phyloP scores from a whole-genome alignment of 352 stramenopile species.

The Phytophthora ohioensis region DNA sequence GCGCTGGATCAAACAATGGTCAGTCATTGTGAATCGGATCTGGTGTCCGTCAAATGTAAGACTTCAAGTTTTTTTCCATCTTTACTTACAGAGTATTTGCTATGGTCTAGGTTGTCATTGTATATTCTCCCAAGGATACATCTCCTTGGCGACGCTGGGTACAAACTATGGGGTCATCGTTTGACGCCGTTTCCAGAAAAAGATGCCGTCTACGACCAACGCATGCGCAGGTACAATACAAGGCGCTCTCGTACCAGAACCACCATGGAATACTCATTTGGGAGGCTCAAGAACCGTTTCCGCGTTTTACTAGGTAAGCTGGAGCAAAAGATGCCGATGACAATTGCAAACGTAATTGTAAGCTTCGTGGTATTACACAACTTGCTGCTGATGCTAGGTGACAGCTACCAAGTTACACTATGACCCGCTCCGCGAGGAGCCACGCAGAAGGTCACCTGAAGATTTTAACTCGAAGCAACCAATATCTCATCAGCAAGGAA shows the following conservation, averaged over 20 bases:
- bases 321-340: too few species aligned
- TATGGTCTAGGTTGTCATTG: too few species aligned
- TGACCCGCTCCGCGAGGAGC: too few species aligned
- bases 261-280: constrained; percentile 5
- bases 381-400: too few species aligned
- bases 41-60: not conserved
- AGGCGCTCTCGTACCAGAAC: constrained; percentile 2
- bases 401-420: too few species aligned
- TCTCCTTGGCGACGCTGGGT: constrained; percentile 2
- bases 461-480: not conserved
- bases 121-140: too few species aligned
- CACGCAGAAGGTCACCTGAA: too few species aligned
- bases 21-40: constrained; percentile 8
- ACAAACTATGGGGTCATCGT: constrained; percentile 5
- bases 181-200: constrained; percentile 5
- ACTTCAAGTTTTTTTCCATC: too few species aligned
- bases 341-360: too few species aligned
- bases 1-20: constrained; percentile 7
- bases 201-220: not conserved
- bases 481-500: not conserved
- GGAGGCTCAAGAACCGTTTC: constrained; percentile 8
- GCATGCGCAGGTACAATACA: constrained; percentile 1
- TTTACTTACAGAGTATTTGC: too few species aligned
- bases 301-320: not conserved
- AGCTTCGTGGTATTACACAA: too few species aligned